Conservation (phyloP, 257 asterid genomes). For the Solanum gandarillasii region DNA sequence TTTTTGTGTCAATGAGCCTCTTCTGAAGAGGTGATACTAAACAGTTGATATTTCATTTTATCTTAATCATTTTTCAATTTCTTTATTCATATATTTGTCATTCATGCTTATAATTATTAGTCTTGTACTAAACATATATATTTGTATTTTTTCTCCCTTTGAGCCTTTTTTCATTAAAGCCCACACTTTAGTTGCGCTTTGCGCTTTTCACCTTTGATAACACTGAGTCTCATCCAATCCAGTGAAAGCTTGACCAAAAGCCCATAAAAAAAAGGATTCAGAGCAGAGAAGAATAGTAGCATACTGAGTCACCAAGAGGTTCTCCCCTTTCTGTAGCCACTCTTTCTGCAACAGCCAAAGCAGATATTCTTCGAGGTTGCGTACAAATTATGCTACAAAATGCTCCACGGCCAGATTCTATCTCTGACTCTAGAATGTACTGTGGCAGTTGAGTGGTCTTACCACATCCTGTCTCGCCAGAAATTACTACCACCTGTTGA, state of each 20-base stretch:
- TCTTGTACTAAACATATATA: no score
- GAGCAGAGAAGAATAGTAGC: conserved; percentile 29
- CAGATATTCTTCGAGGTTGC: conserved; percentile 97
- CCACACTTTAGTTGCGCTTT: no score
- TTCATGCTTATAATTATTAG: no score
- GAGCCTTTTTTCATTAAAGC: no score
- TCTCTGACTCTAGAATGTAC: conserved; percentile 82
- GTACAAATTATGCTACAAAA: conserved; percentile 95
- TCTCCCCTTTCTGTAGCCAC: conserved; percentile 97
- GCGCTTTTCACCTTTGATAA: no score
- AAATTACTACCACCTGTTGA: conserved; percentile 80
- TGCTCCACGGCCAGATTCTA: conserved; percentile 99
- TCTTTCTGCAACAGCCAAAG: conserved; percentile 92
- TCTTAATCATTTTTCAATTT: no score
- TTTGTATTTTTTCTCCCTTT: no score
- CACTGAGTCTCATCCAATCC: neutral
- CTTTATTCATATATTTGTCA: no score
- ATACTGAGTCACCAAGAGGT: conserved; percentile 92
- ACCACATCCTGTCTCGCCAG: conserved; percentile 99
- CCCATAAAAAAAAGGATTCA: neutral
- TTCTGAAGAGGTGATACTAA: no score
- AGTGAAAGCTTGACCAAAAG: neutral
- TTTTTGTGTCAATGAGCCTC: no score
- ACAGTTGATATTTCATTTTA: no score
- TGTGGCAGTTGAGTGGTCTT: conserved; percentile 99